These are phyloP conservation scores for Fusarium kyushuense DNA, from an alignment of 2,329 filamentous ascomycete genomes.

Conservation along the genomic window DNA sequence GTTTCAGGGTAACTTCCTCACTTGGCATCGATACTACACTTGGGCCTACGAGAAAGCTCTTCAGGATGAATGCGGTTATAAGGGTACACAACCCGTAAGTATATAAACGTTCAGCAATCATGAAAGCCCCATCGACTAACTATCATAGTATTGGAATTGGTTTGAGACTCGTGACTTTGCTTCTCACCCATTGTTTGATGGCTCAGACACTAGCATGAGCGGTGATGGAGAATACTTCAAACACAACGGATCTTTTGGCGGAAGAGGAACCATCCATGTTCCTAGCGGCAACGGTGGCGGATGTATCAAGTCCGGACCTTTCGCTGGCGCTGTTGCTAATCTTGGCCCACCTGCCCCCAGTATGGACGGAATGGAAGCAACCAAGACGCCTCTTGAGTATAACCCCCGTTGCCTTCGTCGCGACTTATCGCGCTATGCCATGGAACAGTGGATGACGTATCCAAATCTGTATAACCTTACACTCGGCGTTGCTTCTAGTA, in stretches of 20 bases:
- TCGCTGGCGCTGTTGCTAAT: not conserved
- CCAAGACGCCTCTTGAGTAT: not conserved
- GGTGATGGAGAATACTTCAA: conserved; percentile 14
- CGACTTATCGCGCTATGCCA: not conserved
- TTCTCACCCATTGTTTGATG: conserved; percentile 4
- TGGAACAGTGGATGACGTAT: conserved; percentile 12
- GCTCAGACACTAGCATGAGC: conserved; percentile 15
- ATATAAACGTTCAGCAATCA: rapidly evolving
- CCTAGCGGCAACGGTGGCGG: not conserved
- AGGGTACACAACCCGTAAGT: conserved; percentile 16
- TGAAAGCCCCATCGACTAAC: rapidly evolving
- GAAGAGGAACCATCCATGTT: not conserved
- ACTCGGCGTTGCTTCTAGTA: not conserved
- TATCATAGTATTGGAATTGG: conserved; percentile 14
- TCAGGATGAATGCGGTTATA: conserved; percentile 18
- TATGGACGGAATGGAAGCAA: conserved; percentile 15
- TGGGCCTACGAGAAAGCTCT: conserved; percentile 17
- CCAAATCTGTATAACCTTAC: conserved; percentile 12
- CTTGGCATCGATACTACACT: conserved; percentile 17
- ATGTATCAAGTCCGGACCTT: not conserved
- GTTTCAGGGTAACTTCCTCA: not conserved
- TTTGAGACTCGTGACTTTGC: conserved; percentile 8
- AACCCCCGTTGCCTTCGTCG: conserved; percentile 13
- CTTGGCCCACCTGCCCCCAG: conserved; percentile 10
- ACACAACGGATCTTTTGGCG: conserved; percentile 6